These are phyloP conservation scores for Rhipidocladum racemiflorum DNA, from an alignment of 176 grass and related monocot species.

Conservation along the genomic window DNA sequence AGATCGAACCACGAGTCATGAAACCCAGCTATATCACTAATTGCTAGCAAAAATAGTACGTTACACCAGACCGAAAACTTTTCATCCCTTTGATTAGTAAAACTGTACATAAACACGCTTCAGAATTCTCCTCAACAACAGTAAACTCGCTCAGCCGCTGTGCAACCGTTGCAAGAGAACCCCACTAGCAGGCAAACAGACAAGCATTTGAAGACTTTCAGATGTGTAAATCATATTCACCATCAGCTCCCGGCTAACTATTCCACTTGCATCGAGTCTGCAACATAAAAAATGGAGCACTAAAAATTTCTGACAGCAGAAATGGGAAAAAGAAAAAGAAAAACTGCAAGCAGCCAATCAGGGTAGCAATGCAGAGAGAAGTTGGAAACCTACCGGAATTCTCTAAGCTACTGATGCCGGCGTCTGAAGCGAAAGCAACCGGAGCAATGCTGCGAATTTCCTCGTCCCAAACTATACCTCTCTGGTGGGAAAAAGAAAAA, in stretches of 20 bases:
- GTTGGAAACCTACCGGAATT: conserved; percentile 27
- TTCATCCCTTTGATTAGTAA: conserved; percentile 25
- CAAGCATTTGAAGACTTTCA: neutral
- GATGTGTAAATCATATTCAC: neutral
- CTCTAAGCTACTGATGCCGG: conserved; percentile 26
- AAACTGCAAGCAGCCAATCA: neutral
- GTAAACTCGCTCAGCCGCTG: conserved; percentile 19
- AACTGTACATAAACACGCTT: conserved; percentile 37
- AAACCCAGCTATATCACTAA: conserved; percentile 12
- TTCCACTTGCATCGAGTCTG: conserved; percentile 59
- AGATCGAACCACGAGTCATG: neutral
- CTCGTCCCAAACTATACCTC: conserved; percentile 48
- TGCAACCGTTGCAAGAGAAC: conserved; percentile 9
- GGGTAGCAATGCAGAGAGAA: neutral
- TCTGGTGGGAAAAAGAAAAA: conserved; percentile 5
- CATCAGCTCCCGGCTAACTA: conserved; percentile 23
- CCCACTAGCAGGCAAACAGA: neutral
- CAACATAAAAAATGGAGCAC: neutral
- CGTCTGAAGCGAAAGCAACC: conserved; percentile 38
- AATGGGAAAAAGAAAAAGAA: neutral
- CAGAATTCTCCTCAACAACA: conserved; percentile 18
- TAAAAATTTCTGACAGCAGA: neutral
- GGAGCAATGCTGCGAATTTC: conserved; percentile 39
- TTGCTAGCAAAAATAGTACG: conserved; percentile 12
- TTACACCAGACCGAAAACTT: neutral